phyloP scores from a whole-genome alignment of 768 basidiomycete species.

The Fomitopsis pulvina region DNA sequence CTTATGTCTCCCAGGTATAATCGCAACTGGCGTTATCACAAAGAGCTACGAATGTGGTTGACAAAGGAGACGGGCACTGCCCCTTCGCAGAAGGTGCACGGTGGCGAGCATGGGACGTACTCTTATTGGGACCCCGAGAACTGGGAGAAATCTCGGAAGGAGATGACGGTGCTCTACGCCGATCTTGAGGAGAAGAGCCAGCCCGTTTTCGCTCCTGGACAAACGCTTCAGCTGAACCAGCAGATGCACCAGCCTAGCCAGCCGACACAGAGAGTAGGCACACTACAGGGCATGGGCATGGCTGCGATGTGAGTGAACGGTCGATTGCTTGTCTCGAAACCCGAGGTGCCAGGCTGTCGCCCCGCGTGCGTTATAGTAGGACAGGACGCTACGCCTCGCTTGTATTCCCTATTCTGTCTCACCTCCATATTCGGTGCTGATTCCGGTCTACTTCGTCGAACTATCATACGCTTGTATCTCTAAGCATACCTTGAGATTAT shows the following conservation, averaged over 20 bases:
- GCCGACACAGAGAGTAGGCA: constrained; percentile 22
- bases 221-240: constrained; percentile 17
- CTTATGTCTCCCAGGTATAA: constrained; percentile 54
- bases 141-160: constrained; percentile 72
- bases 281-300: constrained; percentile 46
- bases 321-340: neutral
- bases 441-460: constrained; percentile 12
- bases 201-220: constrained; percentile 47
- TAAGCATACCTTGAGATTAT: constrained; percentile 22
- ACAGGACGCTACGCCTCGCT: constrained; percentile 2
- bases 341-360: too few relatives aligned
- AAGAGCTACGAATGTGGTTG: constrained; percentile 77
- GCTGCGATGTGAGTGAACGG: constrained; percentile 34
- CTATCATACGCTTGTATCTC: constrained; percentile 27
- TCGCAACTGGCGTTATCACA: constrained; percentile 96
- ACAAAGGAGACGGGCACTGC: constrained; percentile 82
- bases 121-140: constrained; percentile 85
- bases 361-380: too few relatives aligned
- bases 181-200: constrained; percentile 70
- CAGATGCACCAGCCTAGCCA: constrained; percentile 27
- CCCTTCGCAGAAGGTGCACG: constrained; percentile 69
- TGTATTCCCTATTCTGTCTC: neutral
- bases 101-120: constrained; percentile 84
- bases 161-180: constrained; percentile 67
- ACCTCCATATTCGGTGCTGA: neutral